Conservation (phyloP, 176 grass and related monocot species). For the Cenchrus americanus region DNA sequence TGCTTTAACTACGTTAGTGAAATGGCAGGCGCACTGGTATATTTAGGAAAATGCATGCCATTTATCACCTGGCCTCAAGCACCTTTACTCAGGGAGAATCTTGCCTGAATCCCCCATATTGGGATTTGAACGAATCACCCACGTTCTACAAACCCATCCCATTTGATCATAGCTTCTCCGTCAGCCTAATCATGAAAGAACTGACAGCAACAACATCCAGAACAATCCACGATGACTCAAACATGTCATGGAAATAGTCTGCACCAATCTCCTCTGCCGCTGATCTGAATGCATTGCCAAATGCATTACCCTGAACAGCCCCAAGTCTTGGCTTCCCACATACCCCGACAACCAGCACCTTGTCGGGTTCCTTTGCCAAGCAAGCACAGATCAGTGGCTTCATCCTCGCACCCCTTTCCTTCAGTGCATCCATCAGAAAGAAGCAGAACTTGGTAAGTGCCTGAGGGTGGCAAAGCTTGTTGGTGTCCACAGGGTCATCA, state of each 20-base stretch:
- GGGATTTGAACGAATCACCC: conserved; percentile 26
- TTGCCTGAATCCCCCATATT: conserved; percentile 8
- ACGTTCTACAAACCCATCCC: neutral
- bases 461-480: conserved; percentile 70
- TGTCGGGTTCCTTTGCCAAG: conserved; percentile 60
- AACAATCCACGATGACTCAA: conserved; percentile 93
- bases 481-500: conserved; percentile 74
- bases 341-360: conserved; percentile 76
- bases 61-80: conserved; percentile 11
- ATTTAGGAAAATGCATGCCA: conserved; percentile 12
- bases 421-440: conserved; percentile 86
- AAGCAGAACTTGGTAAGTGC: conserved; percentile 88
- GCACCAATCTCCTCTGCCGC: conserved; percentile 70
- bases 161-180: conserved; percentile 70
- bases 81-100: conserved; percentile 35
- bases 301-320: conserved; percentile 77
- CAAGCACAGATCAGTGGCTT: conserved; percentile 84
- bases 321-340: conserved; percentile 82
- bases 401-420: conserved; percentile 81
- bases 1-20: conserved; percentile 30
- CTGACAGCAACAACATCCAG: conserved; percentile 66
- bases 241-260: conserved; percentile 79
- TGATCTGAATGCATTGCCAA: conserved; percentile 70
- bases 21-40: conserved; percentile 11
- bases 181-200: conserved; percentile 88